A percentile compares a stretch with the other conserved stretches of the same genome.
Evolutionary conservation across 2,329 filamentous ascomycete genomes (phyloP).

Genomic region (Fusarium setosum): DNA sequence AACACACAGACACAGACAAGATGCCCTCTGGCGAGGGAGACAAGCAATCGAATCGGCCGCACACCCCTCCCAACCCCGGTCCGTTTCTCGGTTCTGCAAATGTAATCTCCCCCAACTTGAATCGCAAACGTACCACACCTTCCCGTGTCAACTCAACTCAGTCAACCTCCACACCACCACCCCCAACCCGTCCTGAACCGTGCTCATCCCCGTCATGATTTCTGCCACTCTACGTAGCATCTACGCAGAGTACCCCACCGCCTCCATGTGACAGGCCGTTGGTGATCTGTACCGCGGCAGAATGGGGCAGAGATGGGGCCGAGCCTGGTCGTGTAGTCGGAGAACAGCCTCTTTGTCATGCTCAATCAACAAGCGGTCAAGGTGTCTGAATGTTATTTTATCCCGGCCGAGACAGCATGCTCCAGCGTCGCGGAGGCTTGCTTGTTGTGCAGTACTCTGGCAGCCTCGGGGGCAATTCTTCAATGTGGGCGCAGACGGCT

Average conservation of each 20-base stretch:
- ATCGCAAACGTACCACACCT: background rate
- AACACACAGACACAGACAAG: background rate
- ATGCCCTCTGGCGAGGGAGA: background rate
- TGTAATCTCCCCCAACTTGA: conserved; percentile 25
- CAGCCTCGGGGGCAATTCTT: conserved; percentile 3
- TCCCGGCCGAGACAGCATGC: background rate
- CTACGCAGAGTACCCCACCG: conserved; percentile 32
- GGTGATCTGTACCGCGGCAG: conserved; percentile 39
- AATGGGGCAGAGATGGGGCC: conserved; percentile 30
- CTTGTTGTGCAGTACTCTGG: background rate
- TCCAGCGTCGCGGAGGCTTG: conserved; percentile 14
- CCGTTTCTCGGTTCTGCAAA: conserved; percentile 20
- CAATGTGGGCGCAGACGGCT: conserved; percentile 5
- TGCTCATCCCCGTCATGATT: conserved; percentile 11
- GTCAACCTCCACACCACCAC: conserved; percentile 16
- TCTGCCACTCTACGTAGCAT: conserved; percentile 15
- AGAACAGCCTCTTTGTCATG: conserved; percentile 15
- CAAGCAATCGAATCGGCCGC: conserved; percentile 1
- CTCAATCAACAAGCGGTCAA: conserved; percentile 41
- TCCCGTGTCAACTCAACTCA: conserved; percentile 9
- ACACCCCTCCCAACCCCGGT: conserved; percentile 9
- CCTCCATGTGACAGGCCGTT: conserved; percentile 36
- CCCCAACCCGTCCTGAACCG: background rate
- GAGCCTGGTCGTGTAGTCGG: conserved; percentile 24
- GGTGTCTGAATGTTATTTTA: conserved; percentile 16